Evolutionary conservation across 169 alveolate species (phyloP).

Genomic region (Sarcocystis neurona): DNA sequence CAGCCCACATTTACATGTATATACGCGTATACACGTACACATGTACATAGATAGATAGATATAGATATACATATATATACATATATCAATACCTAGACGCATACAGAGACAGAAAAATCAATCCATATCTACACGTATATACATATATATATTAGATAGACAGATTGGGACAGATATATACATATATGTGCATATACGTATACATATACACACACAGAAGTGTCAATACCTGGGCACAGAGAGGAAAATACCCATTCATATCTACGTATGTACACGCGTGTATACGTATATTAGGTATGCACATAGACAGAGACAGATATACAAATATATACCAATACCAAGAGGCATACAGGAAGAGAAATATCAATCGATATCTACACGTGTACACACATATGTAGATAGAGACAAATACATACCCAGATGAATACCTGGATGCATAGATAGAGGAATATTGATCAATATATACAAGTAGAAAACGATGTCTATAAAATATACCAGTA

Average conservation of each 20-base stretch:
- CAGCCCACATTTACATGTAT: neutral
- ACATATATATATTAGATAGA: no score
- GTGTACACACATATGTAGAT: neutral
- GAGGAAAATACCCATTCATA: no score
- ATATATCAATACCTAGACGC: neutral
- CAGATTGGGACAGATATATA: no score
- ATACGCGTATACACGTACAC: neutral
- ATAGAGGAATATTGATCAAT: no score
- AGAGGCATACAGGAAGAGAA: neutral
- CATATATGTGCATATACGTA: neutral
- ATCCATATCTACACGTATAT: neutral
- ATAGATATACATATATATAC: neutral
- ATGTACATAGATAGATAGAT: neutral
- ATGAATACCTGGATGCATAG: constrained; percentile 6
- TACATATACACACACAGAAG: neutral
- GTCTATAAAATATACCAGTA: no score
- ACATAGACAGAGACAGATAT: neutral
- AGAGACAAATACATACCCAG: neutral
- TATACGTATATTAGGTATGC: neutral
- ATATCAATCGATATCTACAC: neutral
- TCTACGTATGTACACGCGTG: neutral
- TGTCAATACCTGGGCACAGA: neutral
- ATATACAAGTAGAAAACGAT: no score
- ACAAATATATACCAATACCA: neutral
- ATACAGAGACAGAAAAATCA: no score